Base-by-base conservation (phyloP, 2,329 filamentous ascomycete genomes). In the Claviceps arundinis region DNA sequence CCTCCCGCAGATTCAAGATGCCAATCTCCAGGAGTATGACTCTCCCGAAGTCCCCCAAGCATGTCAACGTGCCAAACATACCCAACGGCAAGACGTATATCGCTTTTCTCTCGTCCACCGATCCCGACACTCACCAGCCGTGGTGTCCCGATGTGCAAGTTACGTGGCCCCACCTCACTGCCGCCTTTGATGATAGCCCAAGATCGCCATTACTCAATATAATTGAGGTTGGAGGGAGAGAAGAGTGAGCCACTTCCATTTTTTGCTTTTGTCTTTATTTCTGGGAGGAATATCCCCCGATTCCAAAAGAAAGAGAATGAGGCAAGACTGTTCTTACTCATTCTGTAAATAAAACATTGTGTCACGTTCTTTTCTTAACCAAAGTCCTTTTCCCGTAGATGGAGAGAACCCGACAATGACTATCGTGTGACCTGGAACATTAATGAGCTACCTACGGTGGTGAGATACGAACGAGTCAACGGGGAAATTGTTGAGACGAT, bases 71-170 rank as follows among this genome's bases (percentile, higher is more conserved):
- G 37, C 30, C 44, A 24, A 8, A 44, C 16, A 37, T 37, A 6
- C 40, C 37, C 19, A 43, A 46, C 44, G 44, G 37, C 30, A 50
- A 26, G 24, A 22, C 40, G 2, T 70, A 68, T 56, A 50, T 70
- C 46, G 59, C 64, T n/a, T 70, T 70, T 56, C 60, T 65, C 37
- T 63, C 68, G 2, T 68, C 65, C 37, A 47, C 61, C 37, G 65
- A 69, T 44, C 61, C 65, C 7, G 54, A 55, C 3, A 70, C 68
- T 17, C 60, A 61, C 7, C 57, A 65, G 52, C 60, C 68, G 4
- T 70, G 68, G 68, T 70, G 68, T 24, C 68, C 68, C 1, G 68
- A 70, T 49, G 68, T 70, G 26, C 61, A 65, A 14, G 64, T 63
- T 8, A 65, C 68, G 0, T 52, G 68, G 51, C 67, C 67, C 0